These are phyloP conservation scores for Aspergillus novofumigatus DNA, from an alignment of 2,329 filamentous ascomycete genomes.

Conservation along the genomic window DNA sequence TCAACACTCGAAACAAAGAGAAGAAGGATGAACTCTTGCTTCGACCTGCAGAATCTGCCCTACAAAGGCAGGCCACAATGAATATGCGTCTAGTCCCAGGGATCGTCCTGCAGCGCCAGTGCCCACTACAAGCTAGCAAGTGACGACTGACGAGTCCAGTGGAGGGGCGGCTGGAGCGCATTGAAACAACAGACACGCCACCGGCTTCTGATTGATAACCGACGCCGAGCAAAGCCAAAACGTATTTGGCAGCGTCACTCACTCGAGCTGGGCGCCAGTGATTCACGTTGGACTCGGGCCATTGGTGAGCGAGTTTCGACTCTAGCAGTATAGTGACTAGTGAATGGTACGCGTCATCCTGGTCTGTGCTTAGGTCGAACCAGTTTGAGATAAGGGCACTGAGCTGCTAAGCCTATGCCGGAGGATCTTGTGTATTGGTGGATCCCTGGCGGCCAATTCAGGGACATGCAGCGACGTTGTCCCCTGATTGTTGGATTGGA, in stretches of 20 bases:
- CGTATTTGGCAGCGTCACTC: too few relatives aligned
- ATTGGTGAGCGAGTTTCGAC: too few relatives aligned
- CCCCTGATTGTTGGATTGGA: not conserved
- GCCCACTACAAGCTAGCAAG: not conserved
- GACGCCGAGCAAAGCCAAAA: too few relatives aligned
- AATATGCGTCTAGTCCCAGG: not conserved
- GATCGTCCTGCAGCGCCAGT: not conserved
- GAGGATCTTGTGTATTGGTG: not conserved
- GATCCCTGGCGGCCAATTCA: not conserved
- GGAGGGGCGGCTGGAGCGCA: too few relatives aligned
- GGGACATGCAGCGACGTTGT: not conserved
- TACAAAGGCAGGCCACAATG: not conserved
- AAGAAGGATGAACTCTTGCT: not conserved
- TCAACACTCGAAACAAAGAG: not conserved
- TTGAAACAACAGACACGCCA: too few relatives aligned
- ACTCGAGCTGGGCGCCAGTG: too few relatives aligned
- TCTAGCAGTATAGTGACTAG: not conserved
- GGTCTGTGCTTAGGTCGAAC: not conserved
- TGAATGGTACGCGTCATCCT: not conserved
- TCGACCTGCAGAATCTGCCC: not conserved
- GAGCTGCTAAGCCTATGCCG: not conserved
- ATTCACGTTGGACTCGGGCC: too few relatives aligned
- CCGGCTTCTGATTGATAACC: too few relatives aligned
- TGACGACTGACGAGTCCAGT: too few relatives aligned
- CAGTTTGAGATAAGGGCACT: not conserved